Evolutionary conservation across 2,329 filamentous ascomycete genomes (phyloP), one percentile per base, ranked within the genome.

Genomic region (Aspergillus novoparasiticus): DNA sequence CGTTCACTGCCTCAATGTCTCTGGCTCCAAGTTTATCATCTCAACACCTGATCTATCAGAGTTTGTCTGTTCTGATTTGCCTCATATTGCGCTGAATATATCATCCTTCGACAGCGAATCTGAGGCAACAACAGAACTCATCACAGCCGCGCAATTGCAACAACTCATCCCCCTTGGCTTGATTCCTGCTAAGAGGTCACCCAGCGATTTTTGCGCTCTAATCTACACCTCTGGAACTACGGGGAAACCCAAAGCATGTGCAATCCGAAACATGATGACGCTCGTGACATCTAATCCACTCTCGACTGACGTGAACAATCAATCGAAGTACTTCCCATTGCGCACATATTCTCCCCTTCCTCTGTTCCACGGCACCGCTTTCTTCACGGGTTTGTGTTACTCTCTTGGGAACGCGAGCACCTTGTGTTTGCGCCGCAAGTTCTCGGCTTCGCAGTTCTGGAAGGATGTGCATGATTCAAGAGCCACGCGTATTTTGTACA

Each of bases 181-280:
- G 9, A 14, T 61, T 21, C 61, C 76, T 23, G 73, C 77, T 5
- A 80, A 79, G 63, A 69, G 74, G 43, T 74, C 66, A 3, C 69
- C 72, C 1, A 69, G 70, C 43, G 79, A 82, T 36, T 64, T 81
- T 10, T 71, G 72, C 8, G 71, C 71, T 1, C 69, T 83, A 6
- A 81, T 83, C 43, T 84, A 81, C 66, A 84, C 82, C 1, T 83
- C 81, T 11, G 82, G 82, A 6, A 84, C 82, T 23, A 82, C 80
- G 4, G 80, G 80, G 21, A 80, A 78, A 23, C 80, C 80, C n/a
- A 82, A 82, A 69, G 80, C 80, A 9, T 82, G 79, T 64, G 77
- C 71, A 11, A 73, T 82, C 6, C 73, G 73, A 48, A 81, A 81
- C 61, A 73, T 75, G 64, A 71, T 78, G 62, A 68, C 78, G 23